A percentile compares a stretch with the other conserved stretches of the same genome.
Conservation (phyloP, 352 stramenopile species). For the Globisporangium nodosum region DNA sequence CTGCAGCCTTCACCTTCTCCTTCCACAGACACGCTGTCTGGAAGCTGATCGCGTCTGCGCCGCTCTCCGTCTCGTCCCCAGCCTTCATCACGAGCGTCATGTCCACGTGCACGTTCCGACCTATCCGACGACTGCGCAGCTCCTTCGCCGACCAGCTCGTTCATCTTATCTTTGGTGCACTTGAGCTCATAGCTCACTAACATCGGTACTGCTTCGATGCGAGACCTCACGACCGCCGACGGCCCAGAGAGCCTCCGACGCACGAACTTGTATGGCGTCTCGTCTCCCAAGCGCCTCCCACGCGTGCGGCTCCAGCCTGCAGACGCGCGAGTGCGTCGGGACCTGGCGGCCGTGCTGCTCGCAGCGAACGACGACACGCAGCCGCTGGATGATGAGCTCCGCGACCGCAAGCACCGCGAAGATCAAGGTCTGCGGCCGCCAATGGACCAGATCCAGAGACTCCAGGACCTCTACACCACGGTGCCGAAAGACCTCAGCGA, state of each 20-base stretch:
- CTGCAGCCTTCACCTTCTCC: conserved; percentile 39
- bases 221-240: neutral
- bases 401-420: conserved; percentile 46
- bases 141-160: conserved; percentile 1
- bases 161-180: too few species aligned
- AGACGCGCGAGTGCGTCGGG: conserved; percentile 38
- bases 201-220: neutral
- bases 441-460: conserved; percentile 35
- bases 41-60: conserved; percentile 14
- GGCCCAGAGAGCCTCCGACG: conserved; percentile 27
- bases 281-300: conserved; percentile 26
- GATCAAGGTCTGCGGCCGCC: conserved; percentile 36
- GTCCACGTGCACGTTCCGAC: conserved; percentile 54
- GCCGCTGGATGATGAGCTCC: conserved; percentile 40
- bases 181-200: too few species aligned
- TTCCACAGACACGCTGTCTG: conserved; percentile 51
- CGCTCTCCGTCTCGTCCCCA: conserved; percentile 2
- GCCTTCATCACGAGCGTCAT: conserved; percentile 38
- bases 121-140: conserved; percentile 51
- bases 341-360: conserved; percentile 28
- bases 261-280: conserved; percentile 32
- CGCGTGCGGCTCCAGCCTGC: conserved; percentile 23
- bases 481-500: conserved; percentile 30
- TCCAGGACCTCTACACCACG: conserved; percentile 46
- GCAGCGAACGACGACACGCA: conserved; percentile 5